Conservation (phyloP, 2,329 filamentous ascomycete species). For the Neonectria magnoliae region DNA sequence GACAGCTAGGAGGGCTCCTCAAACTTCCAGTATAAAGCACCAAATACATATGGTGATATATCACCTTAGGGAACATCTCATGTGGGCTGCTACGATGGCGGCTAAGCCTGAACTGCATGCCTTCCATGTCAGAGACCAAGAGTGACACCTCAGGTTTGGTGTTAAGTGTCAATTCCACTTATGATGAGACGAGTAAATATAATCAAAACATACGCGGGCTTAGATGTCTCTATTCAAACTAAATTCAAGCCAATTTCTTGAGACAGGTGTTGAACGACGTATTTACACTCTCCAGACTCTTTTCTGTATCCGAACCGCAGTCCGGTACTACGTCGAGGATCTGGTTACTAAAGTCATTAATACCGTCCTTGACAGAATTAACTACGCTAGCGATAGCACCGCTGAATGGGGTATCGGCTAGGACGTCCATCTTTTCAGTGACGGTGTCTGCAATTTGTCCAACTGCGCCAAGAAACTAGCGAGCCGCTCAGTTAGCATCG, state of each 20-base stretch:
- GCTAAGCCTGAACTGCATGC: too few relatives aligned
- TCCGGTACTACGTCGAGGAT: not conserved
- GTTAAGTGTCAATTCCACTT: too few relatives aligned
- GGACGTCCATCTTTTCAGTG: not conserved
- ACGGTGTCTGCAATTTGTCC: slow-evolving; percentile 2
- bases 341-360: not conserved
- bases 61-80: too few relatives aligned
- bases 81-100: too few relatives aligned
- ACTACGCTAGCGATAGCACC: not conserved
- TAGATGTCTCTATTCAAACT: not conserved
- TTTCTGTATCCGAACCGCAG: not conserved
- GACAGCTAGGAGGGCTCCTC: too few relatives aligned
- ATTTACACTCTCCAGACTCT: slow-evolving; percentile 6
- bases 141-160: too few relatives aligned
- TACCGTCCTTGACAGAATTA: not conserved
- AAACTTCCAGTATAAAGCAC: too few relatives aligned
- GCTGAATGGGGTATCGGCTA: not conserved
- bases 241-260: not conserved
- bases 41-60: too few relatives aligned
- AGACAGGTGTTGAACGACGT: slow-evolving; percentile 2
- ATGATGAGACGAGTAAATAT: too few relatives aligned
- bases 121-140: too few relatives aligned
- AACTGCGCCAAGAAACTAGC: not conserved
- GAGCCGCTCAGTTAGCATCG: not conserved
- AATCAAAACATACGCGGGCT: too few relatives aligned